Conservation (phyloP, 805 yeast species). For the Schizosaccharomyces octosporus region DNA sequence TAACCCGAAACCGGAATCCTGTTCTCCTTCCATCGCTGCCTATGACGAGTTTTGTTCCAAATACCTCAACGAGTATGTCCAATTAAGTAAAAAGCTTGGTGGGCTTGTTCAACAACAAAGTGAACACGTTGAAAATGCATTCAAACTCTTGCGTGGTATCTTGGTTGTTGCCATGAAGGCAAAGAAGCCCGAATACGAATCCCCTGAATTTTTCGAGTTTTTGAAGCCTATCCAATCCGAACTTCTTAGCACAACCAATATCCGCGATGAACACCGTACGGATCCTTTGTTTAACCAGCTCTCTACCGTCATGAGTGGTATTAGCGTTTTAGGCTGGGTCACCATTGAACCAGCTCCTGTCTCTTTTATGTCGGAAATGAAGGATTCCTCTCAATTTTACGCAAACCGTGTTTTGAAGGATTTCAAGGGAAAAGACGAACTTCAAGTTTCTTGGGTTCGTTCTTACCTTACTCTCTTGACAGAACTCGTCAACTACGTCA, state of each 20-base stretch:
- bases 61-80: background rate
- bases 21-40: background rate
- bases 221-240: constrained; percentile 43
- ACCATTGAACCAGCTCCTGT: constrained; percentile 45
- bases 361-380: constrained; percentile 52
- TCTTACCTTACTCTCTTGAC: constrained; percentile 37
- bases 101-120: background rate
- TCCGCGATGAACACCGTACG: constrained; percentile 54
- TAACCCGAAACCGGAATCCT: background rate
- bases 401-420: constrained; percentile 75
- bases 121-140: constrained; percentile 24
- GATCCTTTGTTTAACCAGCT: constrained; percentile 44
- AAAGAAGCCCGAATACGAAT: constrained; percentile 29
- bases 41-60: background rate
- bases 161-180: constrained; percentile 34
- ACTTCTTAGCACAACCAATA: constrained; percentile 29
- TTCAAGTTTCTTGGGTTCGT: constrained; percentile 68
- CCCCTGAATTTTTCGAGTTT: constrained; percentile 25
- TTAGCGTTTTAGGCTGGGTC: constrained; percentile 81
- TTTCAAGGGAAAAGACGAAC: constrained; percentile 29
- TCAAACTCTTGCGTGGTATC: constrained; percentile 33
- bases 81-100: background rate
- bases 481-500: constrained; percentile 45
- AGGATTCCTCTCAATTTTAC: constrained; percentile 86
- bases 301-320: constrained; percentile 69